phyloP scores from a whole-genome alignment of 2,329 filamentous ascomycete genomes.

The Acrocalymma vagum region DNA sequence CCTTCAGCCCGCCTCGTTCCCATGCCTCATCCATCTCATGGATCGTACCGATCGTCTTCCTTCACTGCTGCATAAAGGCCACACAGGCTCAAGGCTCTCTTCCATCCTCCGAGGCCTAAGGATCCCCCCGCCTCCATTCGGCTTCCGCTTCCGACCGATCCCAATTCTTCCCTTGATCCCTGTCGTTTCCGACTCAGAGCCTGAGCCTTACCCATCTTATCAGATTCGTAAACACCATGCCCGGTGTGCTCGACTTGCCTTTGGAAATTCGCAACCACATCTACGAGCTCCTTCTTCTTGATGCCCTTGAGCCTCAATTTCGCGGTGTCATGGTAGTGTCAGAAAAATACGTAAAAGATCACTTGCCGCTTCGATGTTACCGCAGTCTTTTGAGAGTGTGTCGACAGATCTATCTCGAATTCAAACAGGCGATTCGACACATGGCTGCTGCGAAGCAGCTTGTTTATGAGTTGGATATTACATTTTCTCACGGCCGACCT shows the following conservation, averaged over 20 bases:
- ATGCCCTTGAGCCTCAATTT: conserved; percentile 28
- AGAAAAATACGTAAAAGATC: conserved; percentile 34
- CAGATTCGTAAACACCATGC: conserved; percentile 24
- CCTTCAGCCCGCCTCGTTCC: background rate
- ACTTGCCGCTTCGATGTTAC: conserved; percentile 36
- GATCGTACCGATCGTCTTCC: conserved; percentile 1
- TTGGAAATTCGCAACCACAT: conserved; percentile 38
- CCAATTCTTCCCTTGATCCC: conserved; percentile 10
- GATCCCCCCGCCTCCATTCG: too few species aligned
- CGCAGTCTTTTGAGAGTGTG: conserved; percentile 33
- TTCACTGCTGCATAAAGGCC: conserved; percentile 16
- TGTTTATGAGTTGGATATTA: conserved; percentile 34
- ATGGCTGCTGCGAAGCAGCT: conserved; percentile 32
- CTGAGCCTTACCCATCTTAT: conserved; percentile 15
- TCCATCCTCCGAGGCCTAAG: conserved; percentile 4
- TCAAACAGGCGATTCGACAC: conserved; percentile 38
- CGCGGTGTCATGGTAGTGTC: conserved; percentile 41
- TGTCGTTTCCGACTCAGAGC: conserved; percentile 18
- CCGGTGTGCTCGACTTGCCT: conserved; percentile 39
- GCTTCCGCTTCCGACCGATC: conserved; percentile 16
- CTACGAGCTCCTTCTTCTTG: conserved; percentile 34
- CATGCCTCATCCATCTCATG: too few species aligned
- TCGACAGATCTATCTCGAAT: conserved; percentile 31
- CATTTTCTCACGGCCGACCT: conserved; percentile 42
- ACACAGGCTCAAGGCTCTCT: conserved; percentile 10